Percentiles rank a stretch among this genome's conserved stretches.
These are phyloP conservation scores for Platanthera guangdongensis DNA, from an alignment of 106 monocot species.

Conservation along the genomic window DNA sequence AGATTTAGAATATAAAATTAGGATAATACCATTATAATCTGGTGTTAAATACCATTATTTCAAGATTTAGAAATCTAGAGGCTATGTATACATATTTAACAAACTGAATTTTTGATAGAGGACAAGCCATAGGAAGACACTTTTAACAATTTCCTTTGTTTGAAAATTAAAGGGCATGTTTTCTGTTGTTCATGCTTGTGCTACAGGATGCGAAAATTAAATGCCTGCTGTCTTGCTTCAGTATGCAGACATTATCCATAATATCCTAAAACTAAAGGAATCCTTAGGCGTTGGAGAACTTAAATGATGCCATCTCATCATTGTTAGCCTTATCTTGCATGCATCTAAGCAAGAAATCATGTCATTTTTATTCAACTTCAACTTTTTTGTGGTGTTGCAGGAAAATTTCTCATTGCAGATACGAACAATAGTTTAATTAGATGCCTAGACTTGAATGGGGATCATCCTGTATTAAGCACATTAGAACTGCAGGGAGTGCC, in stretches of 20 bases:
- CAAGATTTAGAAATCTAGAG: too few species aligned
- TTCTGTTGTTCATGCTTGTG: too few species aligned
- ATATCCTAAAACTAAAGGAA: not conserved
- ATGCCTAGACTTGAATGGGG: slow-evolving; percentile 64
- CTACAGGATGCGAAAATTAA: too few species aligned
- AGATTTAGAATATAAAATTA: too few species aligned
- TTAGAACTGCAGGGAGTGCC: slow-evolving; percentile 74
- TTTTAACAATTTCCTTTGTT: too few species aligned
- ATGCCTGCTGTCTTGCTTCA: not conserved
- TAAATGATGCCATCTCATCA: not conserved
- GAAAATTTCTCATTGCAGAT: slow-evolving; percentile 86
- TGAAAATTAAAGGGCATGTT: too few species aligned
- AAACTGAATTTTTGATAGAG: too few species aligned
- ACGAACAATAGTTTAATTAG: slow-evolving; percentile 83
- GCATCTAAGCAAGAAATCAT: not conserved
- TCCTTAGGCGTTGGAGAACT: not conserved
- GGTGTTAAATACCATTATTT: too few species aligned
- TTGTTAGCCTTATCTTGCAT: not conserved
- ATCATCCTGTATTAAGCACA: slow-evolving; percentile 42
- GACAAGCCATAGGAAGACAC: too few species aligned
- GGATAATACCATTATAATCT: too few species aligned
- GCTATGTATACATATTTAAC: too few species aligned
- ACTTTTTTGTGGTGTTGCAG: slow-evolving; percentile 38
- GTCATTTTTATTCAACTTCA: not conserved
- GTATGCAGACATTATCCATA: not conserved